Evolutionary conservation across 1,139 yeast genomes (phyloP).

Genomic region (Blastobotrys niveus): DNA sequence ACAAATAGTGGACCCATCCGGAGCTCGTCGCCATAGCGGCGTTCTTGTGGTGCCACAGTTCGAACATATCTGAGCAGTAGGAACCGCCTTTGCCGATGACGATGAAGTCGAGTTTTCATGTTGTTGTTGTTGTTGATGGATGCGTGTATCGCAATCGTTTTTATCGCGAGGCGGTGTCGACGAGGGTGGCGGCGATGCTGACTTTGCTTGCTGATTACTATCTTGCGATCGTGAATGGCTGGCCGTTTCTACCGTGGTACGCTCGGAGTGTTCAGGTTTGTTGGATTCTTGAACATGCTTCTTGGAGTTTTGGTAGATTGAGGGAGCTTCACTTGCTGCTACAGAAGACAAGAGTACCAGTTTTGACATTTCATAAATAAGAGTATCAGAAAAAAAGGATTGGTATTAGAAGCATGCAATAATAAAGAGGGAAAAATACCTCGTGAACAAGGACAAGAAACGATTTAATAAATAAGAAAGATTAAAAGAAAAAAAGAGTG

Average conservation of each 20-base stretch:
- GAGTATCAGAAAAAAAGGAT: too few species aligned
- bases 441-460: too few species aligned
- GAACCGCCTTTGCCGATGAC: conserved; percentile 6
- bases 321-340: conserved; percentile 17
- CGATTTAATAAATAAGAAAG: not conserved
- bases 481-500: too few species aligned
- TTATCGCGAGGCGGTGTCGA: not conserved
- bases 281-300: not conserved
- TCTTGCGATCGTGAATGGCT: not conserved
- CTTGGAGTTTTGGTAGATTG: not conserved
- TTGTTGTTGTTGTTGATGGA: not conserved
- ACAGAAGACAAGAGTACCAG: conserved; percentile 24
- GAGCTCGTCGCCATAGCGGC: conserved; percentile 66
- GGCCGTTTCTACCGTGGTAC: too few species aligned
- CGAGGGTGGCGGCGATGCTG: conserved; percentile 5
- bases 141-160: not conserved
- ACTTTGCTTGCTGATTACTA: not conserved
- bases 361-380: conserved; percentile 22
- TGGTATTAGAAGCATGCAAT: too few species aligned
- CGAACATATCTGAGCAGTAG: conserved; percentile 46
- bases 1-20: conserved; percentile 59
- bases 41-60: conserved; percentile 67
- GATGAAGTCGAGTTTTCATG: not conserved
- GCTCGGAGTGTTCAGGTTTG: not conserved
- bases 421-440: too few species aligned